Base-by-base conservation (phyloP, 192 early-diverging fungal genomes). In the Linderina pennispora region DNA sequence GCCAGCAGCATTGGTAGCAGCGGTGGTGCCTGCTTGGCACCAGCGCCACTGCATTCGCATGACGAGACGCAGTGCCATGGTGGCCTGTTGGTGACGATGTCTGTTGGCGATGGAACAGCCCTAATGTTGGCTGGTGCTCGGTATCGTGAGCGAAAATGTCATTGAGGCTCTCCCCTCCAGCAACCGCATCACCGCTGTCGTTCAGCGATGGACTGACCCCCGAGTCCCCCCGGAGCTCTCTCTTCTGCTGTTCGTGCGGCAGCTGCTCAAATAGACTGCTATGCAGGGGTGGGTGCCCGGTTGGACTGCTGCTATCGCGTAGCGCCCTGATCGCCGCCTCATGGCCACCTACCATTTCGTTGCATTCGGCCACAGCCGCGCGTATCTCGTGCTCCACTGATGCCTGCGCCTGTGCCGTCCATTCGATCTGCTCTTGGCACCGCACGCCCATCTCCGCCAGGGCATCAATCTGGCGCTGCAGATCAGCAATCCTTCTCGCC, bases 61-160 rank as follows among this genome's bases (percentile, higher is more conserved):
- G n/a, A n/a, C n/a, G n/a, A n/a, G n/a, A n/a, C n/a, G n/a, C n/a
- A n/a, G n/a, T n/a, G n/a, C n/a, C n/a, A n/a, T n/a, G n/a, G n/a
- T n/a, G n/a, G n/a, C 28, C 28, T 31, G 5, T 31, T 31, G 28
- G 6, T 31, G 28, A 5, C 11, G 28, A 5, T 31, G 28, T 31
- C 6, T 11, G 5, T 31, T 31, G 28, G 28, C 28, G 6, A 31
- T 31, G n/a, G n/a, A n/a, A n/a, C n/a, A n/a, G n/a, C n/a, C n/a
- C n/a, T n/a, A n/a, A n/a, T n/a, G n/a, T n/a, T n/a, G n/a, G n/a
- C n/a, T 8, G 10, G 14, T 21, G 18, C 8, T 5, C 32, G 4
- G n/a, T 31, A 34, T 69, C 66, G 14, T 37, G 43, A 4, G 50
- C 58, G 47, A 69, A 62, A 15, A 69, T 69, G 45, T 62, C 58